Base-by-base conservation (phyloP, 495 filamentous ascomycete species). In the Neurospora sp. region DNA sequence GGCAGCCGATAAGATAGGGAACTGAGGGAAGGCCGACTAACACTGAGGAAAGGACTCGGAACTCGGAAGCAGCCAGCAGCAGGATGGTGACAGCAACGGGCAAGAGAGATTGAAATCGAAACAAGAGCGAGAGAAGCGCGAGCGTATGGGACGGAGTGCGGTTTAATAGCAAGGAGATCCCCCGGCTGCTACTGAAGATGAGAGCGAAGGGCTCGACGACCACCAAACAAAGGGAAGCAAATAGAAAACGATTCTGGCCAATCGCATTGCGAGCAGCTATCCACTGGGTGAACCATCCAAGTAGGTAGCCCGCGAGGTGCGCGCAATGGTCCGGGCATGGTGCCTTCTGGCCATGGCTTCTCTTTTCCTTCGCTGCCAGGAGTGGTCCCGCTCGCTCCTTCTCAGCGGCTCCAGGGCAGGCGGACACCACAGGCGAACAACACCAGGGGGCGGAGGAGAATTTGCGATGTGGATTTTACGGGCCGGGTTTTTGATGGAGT, bases 201-300 rank as follows among this genome's bases (percentile, higher is more conserved):
- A 65, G 53, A 65, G 14, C 53, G 53, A 65, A 65, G 53, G 53
- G 53, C 53, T 65, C 53, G 27, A 65, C 53, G 7, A 65, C 31
- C 68, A 40, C 31, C 70, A 31, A 70, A 68, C 70, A 76, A 72
- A 53, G 41, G 73, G 39, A 16, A 73, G 35, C 37, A 73, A 61
- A 59, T 70, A 39, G 59, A 70, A 72, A 72, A 53, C 31, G 6
- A 65, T 35, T 65, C 31, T 31, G 53, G 27, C 53, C 53, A 65
- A 65, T 65, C 27, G 53, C 53, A 37, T 35, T 35, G 27, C 53
- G 53, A 65, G 53, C 53, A 65, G 53, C 53, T 65, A 65, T 65
- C 53, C 53, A 65, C 53, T 65, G 53, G 53, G 27, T 65, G 53
- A 65, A 65, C 53, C 53, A 65, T 65, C 53, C 53, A 61, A 61